Evolutionary conservation across 2,329 filamentous ascomycete species (phyloP), one percentile per base, ranked within the genome.

Genomic region (Venturia nashicola): DNA sequence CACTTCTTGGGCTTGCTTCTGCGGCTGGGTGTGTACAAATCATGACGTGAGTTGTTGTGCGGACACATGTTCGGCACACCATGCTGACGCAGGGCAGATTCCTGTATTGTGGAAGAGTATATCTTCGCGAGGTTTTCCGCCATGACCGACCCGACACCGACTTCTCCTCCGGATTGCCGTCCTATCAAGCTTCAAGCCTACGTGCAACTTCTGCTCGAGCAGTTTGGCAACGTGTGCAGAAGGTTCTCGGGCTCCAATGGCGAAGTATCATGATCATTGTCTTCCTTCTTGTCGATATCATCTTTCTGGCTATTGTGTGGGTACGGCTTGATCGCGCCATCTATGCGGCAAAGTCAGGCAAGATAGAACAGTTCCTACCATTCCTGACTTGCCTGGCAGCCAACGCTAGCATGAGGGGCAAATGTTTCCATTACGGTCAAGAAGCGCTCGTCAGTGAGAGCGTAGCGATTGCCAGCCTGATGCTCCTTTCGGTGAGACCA

Each of bases 291-390:
- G 83, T 85, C 65, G 92, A 97, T 72, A 91, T 97, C 67, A 86
- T 97, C 70, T 96, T 96, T 80, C 97, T 97, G 76, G 87, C 92
- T 1, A 80, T 96, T 57, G 83, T 96, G 63, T 97, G 97, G 72
- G 87, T 97, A 60, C 90, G 90, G 72, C 83, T 96, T 71, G 89
- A 96, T 75, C 87, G 87, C 69, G 67, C 70, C 1, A 83, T 88
- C 27, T 82, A 89, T 14, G 77, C 83, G 9, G 69, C 76, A 62
- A 82, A 83, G 3, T 75, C 82, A 23, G 80, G 82, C 46, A 80
- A 85, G 43, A 71, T 87, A 62, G 66, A 74, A 8, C 81, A 83
- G 34, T 83, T 87, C 2, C 66, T 76, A 43, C 79, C 81, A 3
- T 97, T 90, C 89, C 73, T 95, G 1, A 12, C 72, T 0, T 99